phyloP scores from a whole-genome alignment of 1,284 basidiomycete species.

The Xerocomus minutiporus region DNA sequence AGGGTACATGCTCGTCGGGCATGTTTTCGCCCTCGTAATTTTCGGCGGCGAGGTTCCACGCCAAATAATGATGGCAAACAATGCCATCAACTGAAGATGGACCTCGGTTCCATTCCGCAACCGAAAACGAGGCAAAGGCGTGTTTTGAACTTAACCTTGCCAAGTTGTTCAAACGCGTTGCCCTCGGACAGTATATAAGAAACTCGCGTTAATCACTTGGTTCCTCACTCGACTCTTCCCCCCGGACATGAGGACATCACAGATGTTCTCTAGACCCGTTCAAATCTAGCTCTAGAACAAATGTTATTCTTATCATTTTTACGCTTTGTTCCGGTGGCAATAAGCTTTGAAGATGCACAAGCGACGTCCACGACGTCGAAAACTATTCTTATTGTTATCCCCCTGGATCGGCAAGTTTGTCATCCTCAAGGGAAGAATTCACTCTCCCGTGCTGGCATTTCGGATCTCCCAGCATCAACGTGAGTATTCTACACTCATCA shows the following conservation, averaged over 20 bases:
- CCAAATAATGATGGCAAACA: background rate
- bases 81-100: slow-evolving; percentile 3
- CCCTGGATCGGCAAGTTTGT: slow-evolving; percentile 1
- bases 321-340: slow-evolving; percentile 17
- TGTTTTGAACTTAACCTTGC: slow-evolving; percentile 24
- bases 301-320: slow-evolving; percentile 5
- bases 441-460: background rate
- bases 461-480: background rate
- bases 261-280: background rate
- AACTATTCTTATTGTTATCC: background rate
- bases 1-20: background rate
- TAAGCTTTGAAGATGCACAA: slow-evolving; percentile 14
- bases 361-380: slow-evolving; percentile 3
- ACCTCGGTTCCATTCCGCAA: slow-evolving; percentile 16
- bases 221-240: slow-evolving; percentile 1
- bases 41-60: background rate
- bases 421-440: background rate
- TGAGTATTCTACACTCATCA: background rate
- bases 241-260: background rate
- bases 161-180: background rate
- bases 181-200: slow-evolving; percentile 3
- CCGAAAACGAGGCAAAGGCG: slow-evolving; percentile 24
- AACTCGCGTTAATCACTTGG: slow-evolving; percentile 6
- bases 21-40: background rate
- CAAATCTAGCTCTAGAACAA: background rate